Percentiles rank a stretch among this genome's conserved stretches.
Evolutionary conservation across 148 eudicot species (phyloP).

Genomic region (Heliosperma pusillum): DNA sequence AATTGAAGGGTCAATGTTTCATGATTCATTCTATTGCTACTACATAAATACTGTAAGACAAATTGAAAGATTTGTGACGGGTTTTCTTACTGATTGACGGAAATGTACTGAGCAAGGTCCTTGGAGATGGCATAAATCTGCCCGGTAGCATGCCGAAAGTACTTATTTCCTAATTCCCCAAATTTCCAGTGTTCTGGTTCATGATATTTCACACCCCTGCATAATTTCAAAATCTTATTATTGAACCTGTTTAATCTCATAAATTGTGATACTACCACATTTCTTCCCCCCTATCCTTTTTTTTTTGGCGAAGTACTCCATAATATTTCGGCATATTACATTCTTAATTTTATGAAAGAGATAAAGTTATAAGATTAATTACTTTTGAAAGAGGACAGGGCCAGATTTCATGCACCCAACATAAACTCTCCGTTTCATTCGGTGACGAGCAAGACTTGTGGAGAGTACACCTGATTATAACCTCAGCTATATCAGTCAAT

Average conservation of each 20-base stretch:
- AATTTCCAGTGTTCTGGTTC: constrained; percentile 67
- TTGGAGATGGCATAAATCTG: constrained; percentile 58
- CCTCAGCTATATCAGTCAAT: no score
- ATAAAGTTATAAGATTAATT: background rate
- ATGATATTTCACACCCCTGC: constrained; percentile 55
- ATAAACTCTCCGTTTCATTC: constrained; percentile 46
- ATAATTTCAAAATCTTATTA: background rate
- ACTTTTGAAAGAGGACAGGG: constrained; percentile 62
- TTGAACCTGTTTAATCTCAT: background rate
- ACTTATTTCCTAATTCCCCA: constrained; percentile 58
- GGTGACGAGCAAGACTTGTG: constrained; percentile 38
- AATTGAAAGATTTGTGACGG: background rate
- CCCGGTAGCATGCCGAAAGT: constrained; percentile 60
- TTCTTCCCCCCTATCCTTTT: no score
- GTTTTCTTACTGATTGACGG: constrained; percentile 39
- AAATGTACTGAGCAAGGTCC: constrained; percentile 53
- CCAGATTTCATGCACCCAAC: constrained; percentile 73
- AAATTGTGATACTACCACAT: no score
- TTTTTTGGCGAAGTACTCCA: no score
- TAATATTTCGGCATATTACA: no score
- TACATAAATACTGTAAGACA: no score
- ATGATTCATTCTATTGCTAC: no score
- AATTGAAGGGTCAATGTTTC: no score
- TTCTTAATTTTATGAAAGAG: background rate
- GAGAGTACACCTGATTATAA: constrained; percentile 39